phyloP scores from a whole-genome alignment of 352 stramenopile species.

The Phytophthora sp. region DNA sequence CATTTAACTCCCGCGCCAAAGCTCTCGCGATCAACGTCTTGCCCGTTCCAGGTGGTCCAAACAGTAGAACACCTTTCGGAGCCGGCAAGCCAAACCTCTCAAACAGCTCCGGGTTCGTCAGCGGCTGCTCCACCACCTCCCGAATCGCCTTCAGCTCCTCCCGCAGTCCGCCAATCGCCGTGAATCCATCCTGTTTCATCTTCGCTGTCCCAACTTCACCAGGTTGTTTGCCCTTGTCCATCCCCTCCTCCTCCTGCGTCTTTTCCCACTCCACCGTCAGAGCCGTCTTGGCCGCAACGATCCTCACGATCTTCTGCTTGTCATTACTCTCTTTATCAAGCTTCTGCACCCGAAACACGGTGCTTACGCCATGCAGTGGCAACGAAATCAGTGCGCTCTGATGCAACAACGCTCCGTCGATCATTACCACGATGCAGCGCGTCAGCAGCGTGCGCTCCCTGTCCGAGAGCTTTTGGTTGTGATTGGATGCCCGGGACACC shows the following conservation, averaged over 20 bases:
- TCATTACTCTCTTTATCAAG: constrained; percentile 24
- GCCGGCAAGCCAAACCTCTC: constrained; percentile 93
- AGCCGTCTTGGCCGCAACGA: constrained; percentile 34
- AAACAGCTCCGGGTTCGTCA: constrained; percentile 95
- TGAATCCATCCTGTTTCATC: constrained; percentile 55
- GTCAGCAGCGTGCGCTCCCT: constrained; percentile 62
- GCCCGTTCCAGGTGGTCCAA: constrained; percentile 95
- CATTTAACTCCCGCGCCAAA: constrained; percentile 92
- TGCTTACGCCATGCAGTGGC: constrained; percentile 62
- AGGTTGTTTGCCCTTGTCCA: not conserved
- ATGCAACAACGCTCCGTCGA: constrained; percentile 70
- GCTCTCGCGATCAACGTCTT: constrained; percentile 96
- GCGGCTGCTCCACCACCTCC: constrained; percentile 96
- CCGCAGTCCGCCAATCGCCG: constrained; percentile 87
- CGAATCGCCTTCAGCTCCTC: constrained; percentile 94
- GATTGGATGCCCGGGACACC: constrained; percentile 38
- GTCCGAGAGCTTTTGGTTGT: constrained; percentile 46
- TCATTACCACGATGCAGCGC: constrained; percentile 67
- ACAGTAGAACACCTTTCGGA: constrained; percentile 95
- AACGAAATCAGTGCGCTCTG: constrained; percentile 55
- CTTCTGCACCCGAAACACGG: constrained; percentile 52
- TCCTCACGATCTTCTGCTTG: constrained; percentile 28
- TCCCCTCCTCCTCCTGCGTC: constrained; percentile 1
- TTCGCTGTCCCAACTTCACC: not conserved
- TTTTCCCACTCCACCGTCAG: constrained; percentile 36